phyloP scores from a whole-genome alignment of 176 grass and related monocot species.

The Pontederia paniculata region DNA sequence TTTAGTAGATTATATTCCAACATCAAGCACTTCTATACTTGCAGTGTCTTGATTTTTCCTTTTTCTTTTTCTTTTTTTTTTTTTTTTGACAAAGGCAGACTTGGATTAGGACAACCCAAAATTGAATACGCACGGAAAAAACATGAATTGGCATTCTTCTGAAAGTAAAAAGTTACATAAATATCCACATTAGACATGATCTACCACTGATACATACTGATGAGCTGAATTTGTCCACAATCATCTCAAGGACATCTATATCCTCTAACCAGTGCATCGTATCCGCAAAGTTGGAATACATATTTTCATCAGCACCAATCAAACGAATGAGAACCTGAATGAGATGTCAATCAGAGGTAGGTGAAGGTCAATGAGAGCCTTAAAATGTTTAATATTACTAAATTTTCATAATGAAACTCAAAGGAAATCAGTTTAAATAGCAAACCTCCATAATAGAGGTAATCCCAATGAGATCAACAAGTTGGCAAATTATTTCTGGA shows the following conservation, averaged over 20 bases:
- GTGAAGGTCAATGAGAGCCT: background rate
- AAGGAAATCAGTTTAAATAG: background rate
- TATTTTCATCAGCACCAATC: slow-evolving; percentile 92
- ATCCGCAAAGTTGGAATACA: slow-evolving; percentile 81
- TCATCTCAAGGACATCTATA: slow-evolving; percentile 90
- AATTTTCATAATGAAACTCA: slow-evolving; percentile 10
- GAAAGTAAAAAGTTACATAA: background rate
- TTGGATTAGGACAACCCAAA: background rate
- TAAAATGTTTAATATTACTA: slow-evolving; percentile 14
- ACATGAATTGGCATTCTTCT: background rate
- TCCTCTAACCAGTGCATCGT: slow-evolving; percentile 92
- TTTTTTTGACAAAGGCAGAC: background rate
- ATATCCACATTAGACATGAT: background rate
- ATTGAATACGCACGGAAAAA: background rate
- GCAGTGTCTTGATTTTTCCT: no score
- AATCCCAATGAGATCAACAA: slow-evolving; percentile 93
- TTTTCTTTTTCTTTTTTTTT: no score
- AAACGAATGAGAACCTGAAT: slow-evolving; percentile 83
- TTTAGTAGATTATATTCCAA: no score
- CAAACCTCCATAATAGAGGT: slow-evolving; percentile 92
- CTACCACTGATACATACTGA: slow-evolving; percentile 35
- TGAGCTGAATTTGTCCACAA: slow-evolving; percentile 90
- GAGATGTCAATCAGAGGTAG: slow-evolving; percentile 19
- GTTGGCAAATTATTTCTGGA: slow-evolving; percentile 71
- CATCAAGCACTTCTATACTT: no score